Conservation (phyloP, 495 filamentous ascomycete genomes). For the Trichoderma reesei region DNA sequence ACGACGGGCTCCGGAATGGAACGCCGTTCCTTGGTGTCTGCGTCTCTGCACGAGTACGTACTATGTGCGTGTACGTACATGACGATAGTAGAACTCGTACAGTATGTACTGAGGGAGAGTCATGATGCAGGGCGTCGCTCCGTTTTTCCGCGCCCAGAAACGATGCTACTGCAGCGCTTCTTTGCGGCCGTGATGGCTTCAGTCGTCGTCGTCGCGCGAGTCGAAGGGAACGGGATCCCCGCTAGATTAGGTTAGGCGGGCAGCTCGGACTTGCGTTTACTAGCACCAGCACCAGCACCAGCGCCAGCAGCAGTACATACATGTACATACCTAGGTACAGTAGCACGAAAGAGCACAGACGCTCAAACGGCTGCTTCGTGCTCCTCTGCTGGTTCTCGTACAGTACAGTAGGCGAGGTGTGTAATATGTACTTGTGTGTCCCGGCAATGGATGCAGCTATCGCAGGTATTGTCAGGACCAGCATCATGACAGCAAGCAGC, state of each 20-base stretch:
- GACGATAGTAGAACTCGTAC: background rate
- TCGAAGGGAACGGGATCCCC: background rate
- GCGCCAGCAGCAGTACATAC: background rate
- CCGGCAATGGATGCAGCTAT: too few species aligned
- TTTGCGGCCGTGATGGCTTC: background rate
- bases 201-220: background rate
- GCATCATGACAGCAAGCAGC: background rate
- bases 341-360: too few species aligned
- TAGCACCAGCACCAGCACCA: background rate
- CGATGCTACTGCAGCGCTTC: slow-evolving; percentile 2
- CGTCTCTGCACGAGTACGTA: too few species aligned
- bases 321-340: background rate
- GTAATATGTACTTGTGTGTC: too few species aligned
- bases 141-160: background rate
- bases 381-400: too few species aligned
- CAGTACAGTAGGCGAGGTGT: too few species aligned
- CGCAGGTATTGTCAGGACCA: too few species aligned
- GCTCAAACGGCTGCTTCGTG: too few species aligned
- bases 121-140: background rate
- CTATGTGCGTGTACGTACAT: too few species aligned
- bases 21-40: background rate
- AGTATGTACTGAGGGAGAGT: background rate
- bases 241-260: background rate
- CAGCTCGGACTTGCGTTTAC: background rate
- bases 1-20: background rate